Evolutionary conservation across 345 rosid species (phyloP).

Genomic region (Acer saccharum): DNA sequence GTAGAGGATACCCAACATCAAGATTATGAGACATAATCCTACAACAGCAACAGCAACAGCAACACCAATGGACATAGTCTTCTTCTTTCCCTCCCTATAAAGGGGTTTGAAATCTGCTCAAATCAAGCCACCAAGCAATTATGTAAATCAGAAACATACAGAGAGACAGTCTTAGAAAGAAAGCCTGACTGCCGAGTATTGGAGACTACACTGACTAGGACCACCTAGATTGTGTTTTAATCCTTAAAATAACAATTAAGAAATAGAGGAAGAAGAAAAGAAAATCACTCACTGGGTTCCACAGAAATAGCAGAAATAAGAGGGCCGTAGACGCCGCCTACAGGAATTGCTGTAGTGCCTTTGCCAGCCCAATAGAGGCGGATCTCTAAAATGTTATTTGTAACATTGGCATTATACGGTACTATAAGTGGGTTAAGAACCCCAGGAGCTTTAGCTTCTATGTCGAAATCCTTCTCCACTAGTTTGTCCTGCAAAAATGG

Average conservation of each 20-base stretch:
- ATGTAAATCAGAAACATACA: background rate
- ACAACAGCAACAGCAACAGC: conserved; percentile 36
- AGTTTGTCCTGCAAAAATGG: conserved; percentile 38
- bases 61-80: conserved; percentile 8
- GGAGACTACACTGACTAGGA: background rate
- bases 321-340: conserved; percentile 59
- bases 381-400: conserved; percentile 47
- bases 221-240: background rate
- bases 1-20: conserved; percentile 29
- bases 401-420: conserved; percentile 37
- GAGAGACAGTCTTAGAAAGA: background rate
- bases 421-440: conserved; percentile 35
- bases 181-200: background rate
- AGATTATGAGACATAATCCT: conserved; percentile 29
- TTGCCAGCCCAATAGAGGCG: conserved; percentile 68
- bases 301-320: conserved; percentile 68
- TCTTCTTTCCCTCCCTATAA: conserved; percentile 11
- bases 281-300: conserved; percentile 13
- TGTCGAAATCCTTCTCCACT: conserved; percentile 53
- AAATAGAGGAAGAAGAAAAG: conserved; percentile 10
- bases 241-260: background rate
- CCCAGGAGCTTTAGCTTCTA: conserved; percentile 46
- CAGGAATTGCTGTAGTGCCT: conserved; percentile 60
- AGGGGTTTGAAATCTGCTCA: conserved; percentile 33
- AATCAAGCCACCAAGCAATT: background rate